Base-by-base conservation (phyloP, 2,329 filamentous ascomycete species). In the Aspergillus vadensis region DNA sequence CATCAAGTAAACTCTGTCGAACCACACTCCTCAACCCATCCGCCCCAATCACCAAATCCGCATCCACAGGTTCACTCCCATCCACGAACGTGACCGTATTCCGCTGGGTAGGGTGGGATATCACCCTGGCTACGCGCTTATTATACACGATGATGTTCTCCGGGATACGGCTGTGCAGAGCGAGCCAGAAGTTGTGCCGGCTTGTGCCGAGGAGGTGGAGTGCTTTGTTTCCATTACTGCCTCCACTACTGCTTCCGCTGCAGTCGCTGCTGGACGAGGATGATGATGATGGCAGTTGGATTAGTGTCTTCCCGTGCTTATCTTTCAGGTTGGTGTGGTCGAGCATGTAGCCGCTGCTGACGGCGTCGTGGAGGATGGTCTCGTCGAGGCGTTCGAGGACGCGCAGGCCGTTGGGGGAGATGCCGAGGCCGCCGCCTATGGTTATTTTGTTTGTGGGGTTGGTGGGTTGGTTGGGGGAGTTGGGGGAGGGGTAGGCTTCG, bases 11-110 rank as follows among this genome's bases (percentile, higher is more conserved):
- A 27, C 25, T 2, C 7, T 8, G 2, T 2, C 25, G 1, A 25
- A 27, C 25, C 25, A 27, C 70, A 50, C 76, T 77, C 51, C 73
- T 72, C 15, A 80, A 53, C 0, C 79, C 79, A 66, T 81, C 79
- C 0, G 78, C 76, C 5, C 79, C 78, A 53, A 81, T 74, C 2
- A 81, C 69, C 23, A 81, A 65, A 67, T 80, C 79, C 5, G 73
- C 77, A 47, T 75, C 69, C 9, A 68, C 66, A 15, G 74, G 63
- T 0, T 63, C 17, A 54, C 69, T 74, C 1, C 68, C 72, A 61
- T 79, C 77, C 1, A 62, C 66, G 61, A 80, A 80, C 2, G 63
- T 61, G 9, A 78, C 62, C 7, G 68, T 21, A 55, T 74, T 72
- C 10, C 58, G 67, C 1, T 66, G 69, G 14, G 70, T 51, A 5